Conservation (phyloP, 495 filamentous ascomycete species). For the Xylaria acuta region DNA sequence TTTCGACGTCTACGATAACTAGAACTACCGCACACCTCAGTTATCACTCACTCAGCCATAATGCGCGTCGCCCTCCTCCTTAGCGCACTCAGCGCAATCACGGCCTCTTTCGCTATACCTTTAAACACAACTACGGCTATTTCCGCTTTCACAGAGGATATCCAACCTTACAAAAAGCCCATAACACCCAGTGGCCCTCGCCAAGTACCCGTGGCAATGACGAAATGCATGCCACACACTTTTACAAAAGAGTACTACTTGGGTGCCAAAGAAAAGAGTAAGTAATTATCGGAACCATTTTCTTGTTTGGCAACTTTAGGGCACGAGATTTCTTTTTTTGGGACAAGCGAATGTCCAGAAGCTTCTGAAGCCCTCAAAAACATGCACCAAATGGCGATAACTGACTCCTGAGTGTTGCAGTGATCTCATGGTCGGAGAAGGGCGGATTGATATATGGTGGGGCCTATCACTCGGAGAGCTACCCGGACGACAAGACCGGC, state of each 20-base stretch:
- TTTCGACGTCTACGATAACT: neutral
- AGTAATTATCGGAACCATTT: no score
- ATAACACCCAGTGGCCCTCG: neutral
- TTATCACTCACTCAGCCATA: neutral
- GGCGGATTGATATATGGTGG: neutral
- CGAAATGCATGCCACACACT: neutral
- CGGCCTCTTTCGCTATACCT: neutral
- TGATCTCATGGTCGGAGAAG: neutral
- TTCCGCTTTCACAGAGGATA: neutral
- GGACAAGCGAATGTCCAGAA: no score
- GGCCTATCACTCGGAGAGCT: neutral
- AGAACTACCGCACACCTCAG: neutral
- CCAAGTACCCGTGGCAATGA: neutral
- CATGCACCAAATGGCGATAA: no score
- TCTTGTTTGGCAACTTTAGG: no score
- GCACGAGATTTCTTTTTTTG: no score
- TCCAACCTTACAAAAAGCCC: neutral
- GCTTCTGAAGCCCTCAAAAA: no score
- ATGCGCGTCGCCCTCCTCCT: neutral
- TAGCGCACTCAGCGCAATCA: conserved; percentile 11
- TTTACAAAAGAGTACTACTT: neutral
- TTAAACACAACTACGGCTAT: neutral
- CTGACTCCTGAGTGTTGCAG: no score
- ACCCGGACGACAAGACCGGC: neutral
- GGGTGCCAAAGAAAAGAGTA: conserved; percentile 1